Base-by-base conservation (phyloP, 2,329 filamentous ascomycete species). In the Tothia fuscella region DNA sequence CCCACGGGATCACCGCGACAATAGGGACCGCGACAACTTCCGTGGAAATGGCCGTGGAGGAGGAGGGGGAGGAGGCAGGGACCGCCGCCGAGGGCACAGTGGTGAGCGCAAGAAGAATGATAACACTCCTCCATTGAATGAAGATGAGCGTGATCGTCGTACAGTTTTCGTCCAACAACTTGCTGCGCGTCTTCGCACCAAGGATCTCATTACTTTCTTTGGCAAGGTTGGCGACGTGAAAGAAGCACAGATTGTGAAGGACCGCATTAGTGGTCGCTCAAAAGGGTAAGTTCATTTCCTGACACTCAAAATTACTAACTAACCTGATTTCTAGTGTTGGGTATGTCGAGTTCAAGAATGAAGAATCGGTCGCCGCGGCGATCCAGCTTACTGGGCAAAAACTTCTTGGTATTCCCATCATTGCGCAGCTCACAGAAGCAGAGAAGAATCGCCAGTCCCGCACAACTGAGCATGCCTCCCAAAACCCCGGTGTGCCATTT, bases 81-180 rank as follows among this genome's bases (percentile, higher is more conserved):
- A 45, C 24, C 35, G 39, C 7, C 36, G 26, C 13, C 39, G 43
- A 2, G 46, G 48, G 43, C 54, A 58, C 49, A 58, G 75, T 37
- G 68, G 72, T 48, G 70, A 71, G 46, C 45, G 44, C 16, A 54
- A 57, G 32, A 46, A 48, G 60, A 57, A 53, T 40, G 61, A 61
- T 47, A 60, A 57, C 43, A 78, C 81, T 41, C 81, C 86, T 21
- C 78, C 83, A 56, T 76, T 83, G 46, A 94, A 83, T 54, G 88
- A 95, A 61, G 91, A 96, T 64, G 91, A 98, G 65, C 82, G 89
- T 57, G 91, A 98, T 66, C 82, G 86, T 53, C 83, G 91, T 55
- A 98, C 93, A 45, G 86, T 98, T 46, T 98, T 98, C 59, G 91
- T 98, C 42, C 91, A 98, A 69, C 91, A 98, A 65, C 81, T 98